phyloP scores from a whole-genome alignment of 2,329 filamentous ascomycete species.

The Alternaria brassicae region DNA sequence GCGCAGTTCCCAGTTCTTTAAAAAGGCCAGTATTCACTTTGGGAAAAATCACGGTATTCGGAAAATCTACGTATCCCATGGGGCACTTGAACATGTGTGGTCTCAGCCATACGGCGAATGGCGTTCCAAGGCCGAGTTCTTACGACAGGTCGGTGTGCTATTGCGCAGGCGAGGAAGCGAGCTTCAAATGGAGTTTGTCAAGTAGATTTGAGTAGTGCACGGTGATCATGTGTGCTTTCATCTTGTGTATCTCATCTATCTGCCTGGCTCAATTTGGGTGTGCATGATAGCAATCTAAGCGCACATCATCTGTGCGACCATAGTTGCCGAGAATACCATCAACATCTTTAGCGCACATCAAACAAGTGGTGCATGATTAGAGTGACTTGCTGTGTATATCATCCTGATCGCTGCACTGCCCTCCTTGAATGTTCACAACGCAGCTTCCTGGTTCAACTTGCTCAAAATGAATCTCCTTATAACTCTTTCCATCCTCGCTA shows the following conservation, averaged over 20 bases:
- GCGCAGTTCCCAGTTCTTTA: not conserved
- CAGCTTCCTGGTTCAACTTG: not conserved
- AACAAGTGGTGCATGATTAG: not conserved
- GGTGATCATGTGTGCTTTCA: not conserved
- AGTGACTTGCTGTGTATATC: not conserved
- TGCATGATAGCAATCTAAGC: not conserved
- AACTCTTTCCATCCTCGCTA: not conserved
- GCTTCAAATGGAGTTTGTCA: not conserved
- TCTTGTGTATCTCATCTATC: not conserved
- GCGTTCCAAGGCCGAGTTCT: not conserved
- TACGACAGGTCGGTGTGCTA: not conserved
- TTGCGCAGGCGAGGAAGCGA: not conserved
- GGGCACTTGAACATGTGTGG: not conserved
- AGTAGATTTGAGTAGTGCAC: not conserved
- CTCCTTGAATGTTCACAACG: not conserved
- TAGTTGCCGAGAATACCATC: not conserved
- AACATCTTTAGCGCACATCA: not conserved
- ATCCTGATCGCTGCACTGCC: not conserved
- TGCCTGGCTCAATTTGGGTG: not conserved
- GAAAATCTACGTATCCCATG: not conserved
- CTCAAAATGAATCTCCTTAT: not conserved
- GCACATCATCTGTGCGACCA: not conserved
- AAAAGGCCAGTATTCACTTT: not conserved
- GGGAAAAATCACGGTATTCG: not conserved
- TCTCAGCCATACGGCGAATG: not conserved